Evolutionary conservation across 805 yeast genomes (phyloP).

Genomic region (Hanseniaspora guilliermondii): DNA sequence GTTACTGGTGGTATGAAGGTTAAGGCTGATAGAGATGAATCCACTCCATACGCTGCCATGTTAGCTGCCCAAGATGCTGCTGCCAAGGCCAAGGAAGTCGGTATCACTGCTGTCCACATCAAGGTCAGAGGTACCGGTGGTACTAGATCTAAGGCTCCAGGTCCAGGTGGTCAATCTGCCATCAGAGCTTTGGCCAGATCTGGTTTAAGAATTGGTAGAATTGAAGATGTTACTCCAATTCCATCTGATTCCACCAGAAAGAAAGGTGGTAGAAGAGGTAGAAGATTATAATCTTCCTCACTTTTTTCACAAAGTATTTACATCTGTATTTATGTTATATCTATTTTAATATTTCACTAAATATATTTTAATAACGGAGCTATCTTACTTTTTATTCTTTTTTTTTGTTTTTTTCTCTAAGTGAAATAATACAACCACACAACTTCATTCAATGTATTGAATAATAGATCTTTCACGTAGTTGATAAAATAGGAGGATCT

Average conservation of each 20-base stretch:
- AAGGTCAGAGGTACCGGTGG: constrained; percentile 99
- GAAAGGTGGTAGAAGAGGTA: constrained; percentile 99
- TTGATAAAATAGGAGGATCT: too few species aligned
- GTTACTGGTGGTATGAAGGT: constrained; percentile 99
- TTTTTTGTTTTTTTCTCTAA: neutral
- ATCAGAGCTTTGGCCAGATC: constrained; percentile 99
- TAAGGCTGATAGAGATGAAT: constrained; percentile 99
- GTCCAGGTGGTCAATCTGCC: constrained; percentile 99
- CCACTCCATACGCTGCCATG: constrained; percentile 99
- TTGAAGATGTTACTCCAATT: constrained; percentile 99
- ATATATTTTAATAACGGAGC: constrained; percentile 1
- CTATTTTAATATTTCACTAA: neutral
- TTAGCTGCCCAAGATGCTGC: constrained; percentile 99
- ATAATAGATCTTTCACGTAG: too few species aligned
- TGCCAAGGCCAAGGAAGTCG: constrained; percentile 97
- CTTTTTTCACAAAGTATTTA: neutral
- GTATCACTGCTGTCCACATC: constrained; percentile 98
- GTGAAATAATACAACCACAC: neutral
- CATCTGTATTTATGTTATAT: neutral
- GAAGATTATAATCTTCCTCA: constrained; percentile 71
- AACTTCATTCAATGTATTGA: neutral
- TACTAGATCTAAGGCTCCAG: constrained; percentile 99
- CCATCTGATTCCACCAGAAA: constrained; percentile 99
- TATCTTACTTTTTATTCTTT: neutral
- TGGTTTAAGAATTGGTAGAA: constrained; percentile 99